Evolutionary conservation across 1,284 basidiomycete genomes (phyloP).

Genomic region (Pisolithus thermaeus): DNA sequence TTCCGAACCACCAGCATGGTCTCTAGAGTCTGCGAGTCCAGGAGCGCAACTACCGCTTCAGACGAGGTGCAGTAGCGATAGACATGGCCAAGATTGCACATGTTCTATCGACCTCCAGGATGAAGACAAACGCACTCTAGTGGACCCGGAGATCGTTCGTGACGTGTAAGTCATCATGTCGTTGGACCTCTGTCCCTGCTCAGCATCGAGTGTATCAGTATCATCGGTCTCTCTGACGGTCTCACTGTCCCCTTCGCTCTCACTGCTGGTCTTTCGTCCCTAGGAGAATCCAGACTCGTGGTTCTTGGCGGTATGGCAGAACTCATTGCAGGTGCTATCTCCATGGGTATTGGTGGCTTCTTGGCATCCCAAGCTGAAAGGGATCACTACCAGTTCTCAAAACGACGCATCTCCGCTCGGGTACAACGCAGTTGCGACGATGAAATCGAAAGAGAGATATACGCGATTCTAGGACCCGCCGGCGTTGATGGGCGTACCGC

Average conservation of each 20-base stretch:
- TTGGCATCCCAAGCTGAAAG: slow-evolving; percentile 95
- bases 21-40: slow-evolving; percentile 39
- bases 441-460: slow-evolving; percentile 94
- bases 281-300: slow-evolving; percentile 87
- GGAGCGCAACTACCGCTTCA: slow-evolving; percentile 39
- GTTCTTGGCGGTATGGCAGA: slow-evolving; percentile 90
- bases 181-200: background rate
- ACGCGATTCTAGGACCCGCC: slow-evolving; percentile 80
- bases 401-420: slow-evolving; percentile 69
- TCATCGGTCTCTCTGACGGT: slow-evolving; percentile 96
- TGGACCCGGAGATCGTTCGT: slow-evolving; percentile 81
- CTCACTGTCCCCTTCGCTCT: slow-evolving; percentile 91
- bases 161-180: slow-evolving; percentile 55
- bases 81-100: slow-evolving; percentile 52
- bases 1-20: slow-evolving; percentile 71
- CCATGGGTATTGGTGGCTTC: slow-evolving; percentile 97
- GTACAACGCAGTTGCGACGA: slow-evolving; percentile 84
- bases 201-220: slow-evolving; percentile 38
- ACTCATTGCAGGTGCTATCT: slow-evolving; percentile 91
- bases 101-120: slow-evolving; percentile 81
- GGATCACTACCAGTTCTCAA: slow-evolving; percentile 87
- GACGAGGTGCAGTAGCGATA: slow-evolving; percentile 54
- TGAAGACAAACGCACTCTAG: slow-evolving; percentile 69
- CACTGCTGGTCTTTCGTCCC: slow-evolving; percentile 84
- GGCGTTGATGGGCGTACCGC: slow-evolving; percentile 85